phyloP scores from a whole-genome alignment of 73 alveolate species.

The Paramecium caudatum region DNA sequence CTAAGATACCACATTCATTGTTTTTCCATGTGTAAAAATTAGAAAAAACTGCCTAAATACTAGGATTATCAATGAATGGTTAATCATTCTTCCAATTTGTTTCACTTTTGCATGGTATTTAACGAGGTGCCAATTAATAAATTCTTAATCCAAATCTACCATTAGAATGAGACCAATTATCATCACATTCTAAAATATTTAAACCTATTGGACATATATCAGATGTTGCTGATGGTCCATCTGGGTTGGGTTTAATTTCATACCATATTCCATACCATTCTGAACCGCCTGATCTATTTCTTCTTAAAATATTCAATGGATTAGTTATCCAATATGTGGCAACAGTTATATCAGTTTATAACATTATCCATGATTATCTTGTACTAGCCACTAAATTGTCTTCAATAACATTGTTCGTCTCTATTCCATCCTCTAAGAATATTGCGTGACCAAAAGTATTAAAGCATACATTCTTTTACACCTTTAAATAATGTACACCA shows the following conservation, averaged over 20 bases:
- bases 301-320: slow-evolving; percentile 82
- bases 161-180: slow-evolving; percentile 88
- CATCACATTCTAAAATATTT: slow-evolving; percentile 71
- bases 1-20: slow-evolving; percentile 80
- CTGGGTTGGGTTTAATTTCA: slow-evolving; percentile 81
- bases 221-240: slow-evolving; percentile 86
- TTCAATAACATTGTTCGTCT: slow-evolving; percentile 81
- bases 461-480: slow-evolving; percentile 84
- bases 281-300: slow-evolving; percentile 89
- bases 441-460: slow-evolving; percentile 89
- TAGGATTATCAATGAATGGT: slow-evolving; percentile 60
- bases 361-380: slow-evolving; percentile 77
- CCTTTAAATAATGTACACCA: slow-evolving; percentile 83
- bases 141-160: slow-evolving; percentile 88
- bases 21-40: slow-evolving; percentile 77
- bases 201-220: slow-evolving; percentile 84
- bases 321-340: slow-evolving; percentile 90
- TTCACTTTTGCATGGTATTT: slow-evolving; percentile 63
- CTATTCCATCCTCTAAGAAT: slow-evolving; percentile 92
- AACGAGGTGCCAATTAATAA: slow-evolving; percentile 74
- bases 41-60: slow-evolving; percentile 65
- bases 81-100: slow-evolving; percentile 21
- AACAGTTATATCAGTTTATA: slow-evolving; percentile 89
- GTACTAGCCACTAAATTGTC: slow-evolving; percentile 82
- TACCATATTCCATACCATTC: slow-evolving; percentile 89